phyloP scores from a whole-genome alignment of 129 eudicot species.

The Daucus carota region DNA sequence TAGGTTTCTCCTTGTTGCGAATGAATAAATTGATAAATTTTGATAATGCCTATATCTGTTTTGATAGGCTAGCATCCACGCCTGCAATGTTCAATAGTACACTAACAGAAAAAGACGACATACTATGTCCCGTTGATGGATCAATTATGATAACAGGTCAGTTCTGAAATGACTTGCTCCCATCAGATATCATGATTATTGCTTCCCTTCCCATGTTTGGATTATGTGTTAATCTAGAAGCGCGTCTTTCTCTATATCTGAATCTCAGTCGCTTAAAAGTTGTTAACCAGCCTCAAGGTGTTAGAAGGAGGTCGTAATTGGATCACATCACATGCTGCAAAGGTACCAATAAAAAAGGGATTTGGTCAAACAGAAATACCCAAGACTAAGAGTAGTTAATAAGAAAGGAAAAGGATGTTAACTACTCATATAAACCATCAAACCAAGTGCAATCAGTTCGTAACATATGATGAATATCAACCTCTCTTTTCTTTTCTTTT shows the following conservation, averaged over 20 bases:
- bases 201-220: not conserved
- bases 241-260: not conserved
- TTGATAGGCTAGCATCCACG: slow-evolving; percentile 77
- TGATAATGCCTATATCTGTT: not conserved
- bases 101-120: slow-evolving; percentile 54
- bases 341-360: not conserved
- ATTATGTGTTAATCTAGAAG: not conserved
- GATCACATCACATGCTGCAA: not conserved
- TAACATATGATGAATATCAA: not conserved
- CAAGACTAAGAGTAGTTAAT: not conserved
- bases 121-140: slow-evolving; percentile 88
- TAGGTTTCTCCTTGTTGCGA: not conserved
- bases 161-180: not conserved
- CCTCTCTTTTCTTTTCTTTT: not conserved
- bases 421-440: too few species aligned
- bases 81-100: slow-evolving; percentile 98
- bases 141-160: slow-evolving; percentile 94
- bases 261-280: not conserved
- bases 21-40: not conserved
- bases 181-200: not conserved
- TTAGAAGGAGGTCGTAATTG: not conserved
- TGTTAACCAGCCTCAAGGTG: not conserved
- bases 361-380: not conserved
- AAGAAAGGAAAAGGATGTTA: not conserved
- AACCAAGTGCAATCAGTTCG: not conserved